Evolutionary conservation across 345 rosid species (phyloP).

Genomic region (Melaleuca quinquenervia): DNA sequence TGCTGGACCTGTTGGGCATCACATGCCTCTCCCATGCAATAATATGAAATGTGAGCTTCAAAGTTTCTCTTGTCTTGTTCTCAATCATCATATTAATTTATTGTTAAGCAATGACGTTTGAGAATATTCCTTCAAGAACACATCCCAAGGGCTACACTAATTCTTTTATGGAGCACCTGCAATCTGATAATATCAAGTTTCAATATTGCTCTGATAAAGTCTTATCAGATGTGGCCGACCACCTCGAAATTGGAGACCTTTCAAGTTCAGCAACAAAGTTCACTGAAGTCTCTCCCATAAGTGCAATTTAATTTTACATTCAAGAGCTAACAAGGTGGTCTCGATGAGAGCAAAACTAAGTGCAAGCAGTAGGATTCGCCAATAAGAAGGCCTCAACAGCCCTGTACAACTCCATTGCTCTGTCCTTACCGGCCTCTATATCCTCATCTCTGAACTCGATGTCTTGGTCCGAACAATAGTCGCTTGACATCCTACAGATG

Average conservation of each 20-base stretch:
- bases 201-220: neutral
- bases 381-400: neutral
- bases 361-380: neutral
- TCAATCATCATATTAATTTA: neutral
- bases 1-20: neutral
- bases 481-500: conserved; percentile 3
- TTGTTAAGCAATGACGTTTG: neutral
- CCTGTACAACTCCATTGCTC: conserved; percentile 2
- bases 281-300: neutral
- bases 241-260: neutral
- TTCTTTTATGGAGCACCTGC: neutral
- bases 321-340: neutral
- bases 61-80: neutral
- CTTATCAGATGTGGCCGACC: neutral
- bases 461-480: neutral
- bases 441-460: conserved; percentile 5
- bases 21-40: neutral
- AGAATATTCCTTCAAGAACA: neutral
- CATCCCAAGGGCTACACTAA: neutral
- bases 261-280: neutral
- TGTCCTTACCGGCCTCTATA: conserved; percentile 1
- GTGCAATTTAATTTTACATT: neutral
- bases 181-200: neutral
- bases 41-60: neutral
- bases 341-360: neutral